Conservation (phyloP, 371 early-diverging fungal genomes). For the Globomyces sp. region DNA sequence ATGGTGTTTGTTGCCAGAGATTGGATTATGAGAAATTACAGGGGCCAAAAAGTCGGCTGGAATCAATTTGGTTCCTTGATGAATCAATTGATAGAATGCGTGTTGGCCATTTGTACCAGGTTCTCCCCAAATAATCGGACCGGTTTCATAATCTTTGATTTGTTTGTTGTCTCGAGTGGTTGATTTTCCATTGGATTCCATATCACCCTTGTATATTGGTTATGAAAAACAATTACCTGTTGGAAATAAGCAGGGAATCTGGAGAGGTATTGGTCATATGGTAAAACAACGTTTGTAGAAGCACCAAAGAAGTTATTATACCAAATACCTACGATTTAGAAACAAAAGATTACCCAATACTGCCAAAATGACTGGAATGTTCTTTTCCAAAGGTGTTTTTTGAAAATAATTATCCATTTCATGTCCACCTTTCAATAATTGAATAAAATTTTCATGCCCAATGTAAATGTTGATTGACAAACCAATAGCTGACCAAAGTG, state of each 20-base stretch:
- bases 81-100: conserved; percentile 99
- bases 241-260: conserved; percentile 98
- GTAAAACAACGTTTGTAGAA: conserved; percentile 94
- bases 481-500: conserved; percentile 99
- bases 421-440: conserved; percentile 91
- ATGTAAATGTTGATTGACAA: conserved; percentile 94
- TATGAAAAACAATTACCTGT: conserved; percentile 47
- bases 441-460: conserved; percentile 94
- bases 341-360: conserved; percentile 29
- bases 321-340: background rate
- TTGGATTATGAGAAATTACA: conserved; percentile 84
- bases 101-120: conserved; percentile 99
- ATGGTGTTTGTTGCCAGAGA: conserved; percentile 77
- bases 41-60: conserved; percentile 97
- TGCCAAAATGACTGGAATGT: conserved; percentile 91
- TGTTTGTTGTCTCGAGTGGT: conserved; percentile 75
- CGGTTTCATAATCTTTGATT: conserved; percentile 79
- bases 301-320: conserved; percentile 97
- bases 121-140: conserved; percentile 99
- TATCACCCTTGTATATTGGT: conserved; percentile 69
- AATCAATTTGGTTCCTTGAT: conserved; percentile 97
- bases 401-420: conserved; percentile 96
- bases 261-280: conserved; percentile 98
- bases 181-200: conserved; percentile 99
- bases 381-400: conserved; percentile 81